Conservation (phyloP, 441 rosid species). For the Populus hybrid region DNA sequence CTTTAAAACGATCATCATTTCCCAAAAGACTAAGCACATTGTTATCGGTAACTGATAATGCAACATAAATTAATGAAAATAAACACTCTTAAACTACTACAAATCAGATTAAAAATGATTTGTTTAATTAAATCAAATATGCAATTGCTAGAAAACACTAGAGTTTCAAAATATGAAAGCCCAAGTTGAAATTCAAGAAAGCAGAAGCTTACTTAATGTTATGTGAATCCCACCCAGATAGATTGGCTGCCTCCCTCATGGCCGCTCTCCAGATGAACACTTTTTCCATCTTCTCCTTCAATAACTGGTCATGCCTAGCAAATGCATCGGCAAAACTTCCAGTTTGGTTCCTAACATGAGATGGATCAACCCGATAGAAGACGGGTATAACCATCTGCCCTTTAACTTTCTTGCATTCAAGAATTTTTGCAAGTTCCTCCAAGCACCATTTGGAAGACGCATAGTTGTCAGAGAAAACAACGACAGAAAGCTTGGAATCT, state of each 20-base stretch:
- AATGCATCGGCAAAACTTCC: background rate
- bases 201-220: background rate
- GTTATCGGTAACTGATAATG: no score
- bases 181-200: background rate
- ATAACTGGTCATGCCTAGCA: background rate
- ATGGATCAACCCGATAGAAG: conserved; percentile 3
- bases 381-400: conserved; percentile 9
- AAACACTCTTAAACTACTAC: no score
- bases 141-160: no score
- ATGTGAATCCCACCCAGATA: background rate
- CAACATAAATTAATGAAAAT: no score
- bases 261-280: conserved; percentile 1
- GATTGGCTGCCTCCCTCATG: background rate
- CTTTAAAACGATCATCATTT: no score
- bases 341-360: background rate
- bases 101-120: no score
- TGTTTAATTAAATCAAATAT: no score
- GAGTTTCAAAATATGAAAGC: no score
- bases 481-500: background rate
- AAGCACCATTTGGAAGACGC: background rate
- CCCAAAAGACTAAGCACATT: no score
- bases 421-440: conserved; percentile 8
- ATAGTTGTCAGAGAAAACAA: background rate
- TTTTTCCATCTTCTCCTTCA: background rate
- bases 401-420: conserved; percentile 1